Evolutionary conservation across 176 grass and related monocot genomes (phyloP), one percentile per base, ranked within the genome.

Genomic region (Miscanthus lutarioriparius): DNA sequence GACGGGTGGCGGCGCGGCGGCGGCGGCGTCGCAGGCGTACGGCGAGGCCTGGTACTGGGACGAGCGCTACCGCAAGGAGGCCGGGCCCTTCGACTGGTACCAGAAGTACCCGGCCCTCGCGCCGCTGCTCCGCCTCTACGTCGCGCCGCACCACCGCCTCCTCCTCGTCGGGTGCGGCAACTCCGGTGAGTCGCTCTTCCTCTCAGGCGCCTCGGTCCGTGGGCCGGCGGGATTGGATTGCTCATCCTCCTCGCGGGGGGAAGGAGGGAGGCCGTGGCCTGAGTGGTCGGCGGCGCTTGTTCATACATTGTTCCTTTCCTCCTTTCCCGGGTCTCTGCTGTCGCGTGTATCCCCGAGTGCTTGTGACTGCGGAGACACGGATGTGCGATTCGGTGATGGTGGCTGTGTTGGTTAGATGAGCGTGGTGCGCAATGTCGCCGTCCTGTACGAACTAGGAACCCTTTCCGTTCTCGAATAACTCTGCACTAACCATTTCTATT

Each of bases 11-110:
- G 86, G 54, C 27, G 69, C n/a, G 59, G 73, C 70, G 59, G 86
- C 70, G 15, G 64, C 80, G 33, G 71, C 85, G 26, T 71, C 87
- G 75, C 96, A 95, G 74, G 85, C 96, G 40, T 98, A 98, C 91
- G 96, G 96, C 37, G 93, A 98, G 87, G 85, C 91, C 35, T 91
- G 87, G 80, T 95, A 95, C 89, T 95, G 96, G 96, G 93, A 98
- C 68, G 89, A 95, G 82, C 87, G 96, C 0, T 98, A 98, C 93
- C 70, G 89, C 77, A 91, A 91, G 71, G 95, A 98, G 83, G 67
- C 66, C 38, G 86, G 72, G 0, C 85, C 93, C 33, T 98, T 95
- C 91, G 96, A 93, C 81, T 98, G 96, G 96, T 98, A 98, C 91
- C 96, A 95, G 93, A 95, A 95, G 79, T 93, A 98, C 80, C 45